Evolutionary conservation across 2,329 filamentous ascomycete species (phyloP).

Genomic region (Botrytis medusae): DNA sequence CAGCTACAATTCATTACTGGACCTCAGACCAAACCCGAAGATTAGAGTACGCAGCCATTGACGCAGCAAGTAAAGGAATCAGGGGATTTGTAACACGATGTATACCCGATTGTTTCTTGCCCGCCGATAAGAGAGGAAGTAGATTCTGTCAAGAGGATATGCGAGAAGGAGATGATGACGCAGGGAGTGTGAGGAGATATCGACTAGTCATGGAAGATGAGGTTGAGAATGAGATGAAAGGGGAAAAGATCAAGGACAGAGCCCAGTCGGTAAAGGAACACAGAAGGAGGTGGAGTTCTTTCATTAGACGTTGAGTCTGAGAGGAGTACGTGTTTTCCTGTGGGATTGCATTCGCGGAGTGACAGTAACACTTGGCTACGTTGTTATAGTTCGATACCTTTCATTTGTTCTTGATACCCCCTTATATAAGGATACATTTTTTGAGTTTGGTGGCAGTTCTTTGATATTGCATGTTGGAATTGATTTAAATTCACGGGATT

Average conservation of each 20-base stretch:
- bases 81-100: slow-evolving; percentile 61
- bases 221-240: background rate
- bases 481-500: background rate
- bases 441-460: background rate
- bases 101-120: slow-evolving; percentile 61
- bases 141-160: slow-evolving; percentile 52
- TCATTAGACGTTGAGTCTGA: background rate
- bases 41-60: slow-evolving; percentile 66
- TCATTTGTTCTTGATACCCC: slow-evolving; percentile 17
- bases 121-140: slow-evolving; percentile 50
- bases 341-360: background rate
- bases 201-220: slow-evolving; percentile 46
- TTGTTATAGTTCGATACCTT: slow-evolving; percentile 2
- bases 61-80: slow-evolving; percentile 59
- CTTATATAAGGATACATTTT: background rate
- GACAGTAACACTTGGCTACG: background rate
- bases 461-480: slow-evolving; percentile 3
- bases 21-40: slow-evolving; percentile 62
- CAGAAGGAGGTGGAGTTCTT: slow-evolving; percentile 11
- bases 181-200: slow-evolving; percentile 63
- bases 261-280: background rate
- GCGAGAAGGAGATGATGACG: slow-evolving; percentile 42
- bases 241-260: background rate
- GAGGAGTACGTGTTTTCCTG: background rate
- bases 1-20: slow-evolving; percentile 65